phyloP scores from a whole-genome alignment of 345 rosid genomes.

The Arabis alpina region DNA sequence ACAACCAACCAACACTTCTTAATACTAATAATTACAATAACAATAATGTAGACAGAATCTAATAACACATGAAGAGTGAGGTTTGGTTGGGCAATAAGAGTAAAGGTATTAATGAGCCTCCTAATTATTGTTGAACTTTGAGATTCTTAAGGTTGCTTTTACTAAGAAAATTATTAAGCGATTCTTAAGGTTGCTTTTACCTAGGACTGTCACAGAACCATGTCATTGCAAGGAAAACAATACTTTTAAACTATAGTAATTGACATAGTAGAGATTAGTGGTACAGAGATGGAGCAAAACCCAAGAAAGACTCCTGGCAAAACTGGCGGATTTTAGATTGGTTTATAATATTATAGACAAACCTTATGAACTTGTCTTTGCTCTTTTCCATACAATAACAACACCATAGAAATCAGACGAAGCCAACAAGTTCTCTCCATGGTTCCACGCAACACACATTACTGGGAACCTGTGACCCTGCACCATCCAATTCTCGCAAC shows the following conservation, averaged over 20 bases:
- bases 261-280: conserved; percentile 13
- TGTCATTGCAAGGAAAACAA: neutral
- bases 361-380: conserved; percentile 56
- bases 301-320: conserved; percentile 1
- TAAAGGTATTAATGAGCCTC: neutral
- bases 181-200: neutral
- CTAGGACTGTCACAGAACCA: neutral
- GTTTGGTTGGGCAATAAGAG: neutral
- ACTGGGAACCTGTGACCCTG: conserved; percentile 98
- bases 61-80: neutral
- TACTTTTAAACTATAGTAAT: neutral
- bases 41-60: conserved; percentile 11
- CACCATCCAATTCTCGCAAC: conserved; percentile 22
- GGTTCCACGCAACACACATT: conserved; percentile 87
- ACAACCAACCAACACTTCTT: conserved; percentile 30
- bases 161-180: neutral
- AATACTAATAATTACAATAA: neutral
- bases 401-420: conserved; percentile 92
- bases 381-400: conserved; percentile 98
- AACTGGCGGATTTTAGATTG: conserved; percentile 11
- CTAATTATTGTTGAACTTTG: neutral
- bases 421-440: conserved; percentile 94
- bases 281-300: conserved; percentile 17
- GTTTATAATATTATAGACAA: conserved; percentile 24
- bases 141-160: neutral